Percentiles rank a stretch among this genome's conserved stretches.
phyloP scores from a whole-genome alignment of 2,329 filamentous ascomycete species.

The Fusarium sp. region DNA sequence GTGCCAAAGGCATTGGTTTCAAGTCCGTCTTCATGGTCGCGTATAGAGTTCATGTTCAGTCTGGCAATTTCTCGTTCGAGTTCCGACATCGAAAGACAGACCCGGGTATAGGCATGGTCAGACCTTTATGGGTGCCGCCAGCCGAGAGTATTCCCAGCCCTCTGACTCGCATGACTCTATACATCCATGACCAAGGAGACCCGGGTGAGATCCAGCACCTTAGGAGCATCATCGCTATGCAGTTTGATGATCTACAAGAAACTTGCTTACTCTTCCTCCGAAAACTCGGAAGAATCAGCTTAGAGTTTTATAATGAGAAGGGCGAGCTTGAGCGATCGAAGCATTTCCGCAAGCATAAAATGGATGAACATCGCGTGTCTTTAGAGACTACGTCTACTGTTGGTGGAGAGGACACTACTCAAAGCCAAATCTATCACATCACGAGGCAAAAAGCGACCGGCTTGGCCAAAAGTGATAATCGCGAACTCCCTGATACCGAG shows the following conservation, averaged over 20 bases:
- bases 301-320: slow-evolving; percentile 11
- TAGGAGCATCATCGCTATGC: not conserved
- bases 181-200: slow-evolving; percentile 26
- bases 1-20: slow-evolving; percentile 35
- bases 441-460: not conserved
- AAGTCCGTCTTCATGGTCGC: slow-evolving; percentile 34
- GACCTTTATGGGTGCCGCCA: slow-evolving; percentile 22
- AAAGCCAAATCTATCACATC: slow-evolving; percentile 25
- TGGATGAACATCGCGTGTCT: slow-evolving; percentile 8
- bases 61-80: slow-evolving; percentile 33
- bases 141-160: not conserved
- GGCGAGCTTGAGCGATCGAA: slow-evolving; percentile 6
- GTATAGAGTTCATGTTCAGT: slow-evolving; percentile 29
- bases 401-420: rapidly evolving
- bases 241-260: slow-evolving; percentile 21
- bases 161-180: slow-evolving; percentile 27
- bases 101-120: slow-evolving; percentile 24
- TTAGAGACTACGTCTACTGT: slow-evolving; percentile 4
- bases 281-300: slow-evolving; percentile 16
- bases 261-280: slow-evolving; percentile 25
- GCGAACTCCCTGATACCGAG: slow-evolving; percentile 1
- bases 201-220: slow-evolving; percentile 3
- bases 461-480: slow-evolving; percentile 24
- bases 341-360: slow-evolving; percentile 6
- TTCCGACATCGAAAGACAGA: slow-evolving; percentile 20